Evolutionary conservation across 2,329 filamentous ascomycete genomes (phyloP).

Genomic region (Exophiala viscosa): DNA sequence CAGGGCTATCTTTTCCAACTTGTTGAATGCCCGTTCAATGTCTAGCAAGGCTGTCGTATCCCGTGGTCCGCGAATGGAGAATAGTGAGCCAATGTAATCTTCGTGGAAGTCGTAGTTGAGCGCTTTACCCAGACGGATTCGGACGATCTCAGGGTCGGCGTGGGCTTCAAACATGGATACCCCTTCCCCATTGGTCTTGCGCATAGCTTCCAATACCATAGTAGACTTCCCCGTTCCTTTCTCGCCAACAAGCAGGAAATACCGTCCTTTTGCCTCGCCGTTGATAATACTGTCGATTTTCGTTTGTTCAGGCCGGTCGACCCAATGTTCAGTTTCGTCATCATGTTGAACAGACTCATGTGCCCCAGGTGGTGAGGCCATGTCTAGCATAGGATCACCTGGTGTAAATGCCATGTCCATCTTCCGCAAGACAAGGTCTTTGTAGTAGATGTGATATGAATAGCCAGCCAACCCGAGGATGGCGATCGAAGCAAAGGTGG

Average conservation of each 20-base stretch:
- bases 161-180: constrained; percentile 96
- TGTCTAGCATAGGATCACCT: constrained; percentile 81
- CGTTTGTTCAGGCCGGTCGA: constrained; percentile 75
- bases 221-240: constrained; percentile 96
- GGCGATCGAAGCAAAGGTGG: constrained; percentile 70
- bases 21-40: constrained; percentile 95
- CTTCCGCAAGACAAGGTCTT: constrained; percentile 83
- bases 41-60: constrained; percentile 90
- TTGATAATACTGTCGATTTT: constrained; percentile 78
- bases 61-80: constrained; percentile 86
- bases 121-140: constrained; percentile 85
- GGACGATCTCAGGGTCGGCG: constrained; percentile 90
- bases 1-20: constrained; percentile 91
- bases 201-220: constrained; percentile 95
- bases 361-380: constrained; percentile 52
- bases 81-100: constrained; percentile 87
- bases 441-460: constrained; percentile 79
- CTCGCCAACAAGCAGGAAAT: constrained; percentile 87
- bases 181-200: constrained; percentile 81
- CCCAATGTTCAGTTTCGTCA: constrained; percentile 54
- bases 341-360: constrained; percentile 21
- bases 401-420: constrained; percentile 89
- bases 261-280: constrained; percentile 72
- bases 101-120: constrained; percentile 96
- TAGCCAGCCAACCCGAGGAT: constrained; percentile 72